Base-by-base conservation (phyloP, 2,329 filamentous ascomycete genomes). In the Sporothrix brunneoviolacea region DNA sequence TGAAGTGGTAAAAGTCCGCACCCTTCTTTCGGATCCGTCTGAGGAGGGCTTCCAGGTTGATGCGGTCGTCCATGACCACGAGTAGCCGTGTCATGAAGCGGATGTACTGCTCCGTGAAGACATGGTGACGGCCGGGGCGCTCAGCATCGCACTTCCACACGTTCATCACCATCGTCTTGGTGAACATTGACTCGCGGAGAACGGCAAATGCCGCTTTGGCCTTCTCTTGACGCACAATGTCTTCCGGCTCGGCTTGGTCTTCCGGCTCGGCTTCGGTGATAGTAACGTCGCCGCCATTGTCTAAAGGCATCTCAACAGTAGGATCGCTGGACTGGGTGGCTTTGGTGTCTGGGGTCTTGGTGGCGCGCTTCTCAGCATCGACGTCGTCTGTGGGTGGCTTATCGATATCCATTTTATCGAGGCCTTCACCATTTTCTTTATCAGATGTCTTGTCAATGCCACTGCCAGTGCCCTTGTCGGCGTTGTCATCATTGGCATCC, bases 61-160 rank as follows among this genome's bases (percentile, higher is more conserved):
- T 65, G 21, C 88, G 80, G 60, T 96, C 90, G 48, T 82, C 79
- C 57, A 91, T 77, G 45, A 88, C 79, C 37, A 85, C 79, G 7
- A 95, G 73, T 8, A 95, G 72, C 49, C 79, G 75, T 12, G 88
- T 81, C 66, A 94, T 88, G 62, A 93, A 93, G 16, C 83, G 82
- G 2, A 89, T 85, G 61, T 96, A 96, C 55, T 86, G 83, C 43
- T 88, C 83, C 0, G 89, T 95, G 64, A 93, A 96, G 33, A 95
- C 89, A 61, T 95, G 93, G 64, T 96, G 91, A 16, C 91, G 80
- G 0, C 91, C 91, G 0, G 89, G 76, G 2, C 79, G 74, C 60
- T 96, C 91, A 41, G 87, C 83, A 57, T 95, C 91, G 33, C 91
- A 93, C 59, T 91, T 91, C 91, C 91, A 96, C 4, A 96, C 89